Base-by-base conservation (phyloP, 768 basidiomycete species). In the Lepiota brunneoincarnata region DNA sequence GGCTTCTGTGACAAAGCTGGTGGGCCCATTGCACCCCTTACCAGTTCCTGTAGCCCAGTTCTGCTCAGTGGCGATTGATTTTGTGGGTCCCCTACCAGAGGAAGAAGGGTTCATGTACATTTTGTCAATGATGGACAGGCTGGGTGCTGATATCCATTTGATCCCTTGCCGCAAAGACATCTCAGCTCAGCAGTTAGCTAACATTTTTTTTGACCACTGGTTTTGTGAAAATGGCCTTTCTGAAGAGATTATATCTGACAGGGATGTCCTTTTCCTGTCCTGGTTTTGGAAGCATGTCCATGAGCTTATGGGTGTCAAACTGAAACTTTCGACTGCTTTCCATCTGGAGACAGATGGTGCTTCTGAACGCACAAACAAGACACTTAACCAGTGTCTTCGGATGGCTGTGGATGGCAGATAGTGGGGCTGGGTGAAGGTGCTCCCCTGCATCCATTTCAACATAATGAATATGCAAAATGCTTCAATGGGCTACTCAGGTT, bases 281-380 rank as follows among this genome's bases (percentile, higher is more conserved):
- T n/a, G 45, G 1, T 68, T 76, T 41, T 77, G 75, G 75, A 53
- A 36, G 20, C 49, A 59, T 7, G 56, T 74, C 0, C 55, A 64
- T 44, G 44, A 48, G 6, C 55, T 67, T 0, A 65, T 69, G 2
- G 67, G 72, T 0, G 56, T 70, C 0, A 59, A 66, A 3, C 49
- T 72, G 0, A 63, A 64, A 21, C 60, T 76, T 56, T 75, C 73
- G 0, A 69, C 69, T 0, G 49, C 71, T 0, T 75, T 66, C 39
- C 75, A 77, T 34, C 74, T 71, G 0, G 62, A 77, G 44, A 75
- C 71, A 0, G 69, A 76, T 52, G 73, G 75, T 0, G 31, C 61
- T 1, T 71, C 66, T 17, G 68, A 78, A 54, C 49, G 62, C 0
- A 66, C 64, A 0, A 74, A 75, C 59, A 69, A 71, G 26, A 75